A percentile compares a stretch with the other conserved stretches of the same genome.
Evolutionary conservation across 1,139 yeast genomes (phyloP).

Genomic region (Nakaseomyces delphensis): DNA sequence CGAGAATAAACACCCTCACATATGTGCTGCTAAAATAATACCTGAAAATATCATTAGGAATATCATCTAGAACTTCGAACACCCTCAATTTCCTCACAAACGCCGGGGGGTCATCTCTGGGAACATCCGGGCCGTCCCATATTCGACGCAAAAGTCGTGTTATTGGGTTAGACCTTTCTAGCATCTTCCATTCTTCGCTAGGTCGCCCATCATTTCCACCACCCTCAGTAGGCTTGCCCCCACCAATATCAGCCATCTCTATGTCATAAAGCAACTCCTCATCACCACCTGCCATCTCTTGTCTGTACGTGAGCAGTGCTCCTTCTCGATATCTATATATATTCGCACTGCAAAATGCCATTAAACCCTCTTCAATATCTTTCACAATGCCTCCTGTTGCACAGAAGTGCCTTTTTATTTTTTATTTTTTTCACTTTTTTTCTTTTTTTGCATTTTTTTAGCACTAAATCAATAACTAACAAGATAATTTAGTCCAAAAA

Average conservation of each 20-base stretch:
- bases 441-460: too few relatives aligned
- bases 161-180: slow-evolving; percentile 31
- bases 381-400: too few relatives aligned
- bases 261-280: neutral
- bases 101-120: slow-evolving; percentile 43
- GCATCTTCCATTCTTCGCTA: slow-evolving; percentile 37
- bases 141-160: slow-evolving; percentile 19
- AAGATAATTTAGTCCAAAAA: too few relatives aligned
- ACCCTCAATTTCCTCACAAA: slow-evolving; percentile 16
- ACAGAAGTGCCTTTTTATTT: too few relatives aligned
- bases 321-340: too few relatives aligned
- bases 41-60: slow-evolving; percentile 37
- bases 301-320: neutral
- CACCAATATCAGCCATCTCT: slow-evolving; percentile 4
- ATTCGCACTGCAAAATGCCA: too few relatives aligned
- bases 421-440: too few relatives aligned
- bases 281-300: neutral
- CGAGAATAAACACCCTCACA: slow-evolving; percentile 32
- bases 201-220: neutral
- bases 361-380: too few relatives aligned
- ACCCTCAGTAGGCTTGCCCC: neutral
- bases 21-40: slow-evolving; percentile 26
- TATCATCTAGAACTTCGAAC: slow-evolving; percentile 35
- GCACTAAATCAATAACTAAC: too few relatives aligned
- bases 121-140: slow-evolving; percentile 48